Evolutionary conservation across 164 flowering plant genomes (phyloP).

Genomic region (Houttuynia cordata): DNA sequence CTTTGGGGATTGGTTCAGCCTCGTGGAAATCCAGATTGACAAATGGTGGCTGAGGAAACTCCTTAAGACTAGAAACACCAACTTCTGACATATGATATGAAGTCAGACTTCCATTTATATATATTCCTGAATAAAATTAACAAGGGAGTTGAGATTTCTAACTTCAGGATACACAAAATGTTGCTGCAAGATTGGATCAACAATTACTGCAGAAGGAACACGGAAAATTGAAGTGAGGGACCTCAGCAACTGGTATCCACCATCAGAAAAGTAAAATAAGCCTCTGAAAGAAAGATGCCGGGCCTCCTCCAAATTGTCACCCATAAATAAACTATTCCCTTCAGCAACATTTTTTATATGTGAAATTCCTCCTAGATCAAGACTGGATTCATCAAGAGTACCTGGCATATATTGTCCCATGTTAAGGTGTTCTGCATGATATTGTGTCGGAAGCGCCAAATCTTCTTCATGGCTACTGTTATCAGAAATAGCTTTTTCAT

Average conservation of each 20-base stretch:
- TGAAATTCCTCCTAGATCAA: background rate
- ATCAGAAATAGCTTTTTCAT: background rate
- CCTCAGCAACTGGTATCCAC: conserved; percentile 46
- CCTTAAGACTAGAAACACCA: conserved; percentile 21
- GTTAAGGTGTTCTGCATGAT: background rate
- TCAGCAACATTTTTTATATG: conserved; percentile 5
- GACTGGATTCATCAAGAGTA: background rate
- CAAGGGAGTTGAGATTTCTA: conserved; percentile 25
- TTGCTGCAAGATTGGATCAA: conserved; percentile 58
- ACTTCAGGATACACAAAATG: conserved; percentile 56
- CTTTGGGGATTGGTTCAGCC: conserved; percentile 52
- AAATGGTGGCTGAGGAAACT: conserved; percentile 48
- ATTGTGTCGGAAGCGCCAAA: background rate
- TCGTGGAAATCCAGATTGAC: conserved; percentile 74
- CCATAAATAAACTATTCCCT: conserved; percentile 8
- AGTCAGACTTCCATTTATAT: conserved; percentile 51
- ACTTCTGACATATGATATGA: conserved; percentile 55
- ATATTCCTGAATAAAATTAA: conserved; percentile 41
- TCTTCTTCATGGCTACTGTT: background rate
- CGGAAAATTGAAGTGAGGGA: conserved; percentile 40
- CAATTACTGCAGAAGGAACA: conserved; percentile 58
- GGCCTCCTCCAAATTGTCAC: conserved; percentile 11
- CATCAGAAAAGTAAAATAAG: conserved; percentile 69
- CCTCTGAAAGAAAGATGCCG: conserved; percentile 21
- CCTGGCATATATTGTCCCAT: background rate